Base-by-base conservation (phyloP, 768 basidiomycete species). In the Pholiota molesta region DNA sequence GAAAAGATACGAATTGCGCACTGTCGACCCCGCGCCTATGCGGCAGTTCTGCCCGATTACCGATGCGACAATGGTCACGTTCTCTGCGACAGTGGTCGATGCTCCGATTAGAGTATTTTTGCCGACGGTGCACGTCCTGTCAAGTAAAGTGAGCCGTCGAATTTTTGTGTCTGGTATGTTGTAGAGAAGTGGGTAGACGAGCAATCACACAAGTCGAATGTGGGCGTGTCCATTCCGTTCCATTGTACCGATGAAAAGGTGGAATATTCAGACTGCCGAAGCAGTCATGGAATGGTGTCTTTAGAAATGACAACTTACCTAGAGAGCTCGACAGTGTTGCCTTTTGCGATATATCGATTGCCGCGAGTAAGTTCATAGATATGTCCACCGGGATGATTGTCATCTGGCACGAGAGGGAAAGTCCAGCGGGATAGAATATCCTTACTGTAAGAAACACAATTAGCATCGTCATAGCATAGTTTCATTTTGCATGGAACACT, bases 401-500 rank as follows among this genome's bases (percentile, higher is more conserved):
- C 89, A 72, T 98, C 97, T 9, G 97, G 97, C 5, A 95, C 95
- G 9, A 99, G 79, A 1, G 97, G 97, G 78, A 97, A 99, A 5
- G 94, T 92, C 92, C 95, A 95, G 66, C 97, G 82, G 47, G 94
- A 86, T 31, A 99, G 76, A 53, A 99, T 94, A 68, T 98, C 95
- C 74, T 94, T 93, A 78, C 95, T 97, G 70, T 59, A 60, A 56
- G n/a, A 19, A 44, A 44, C 40, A n/a, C 11, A 19, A 44, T 44
- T 19, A 44, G 42, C 42, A 44, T 44, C 10, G 35, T 37, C 14
- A 37, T 13, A 37, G 5, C 11, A 44, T 44, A 14, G n/a, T n/a
- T n/a, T n/a, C n/a, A 44, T 19, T 44, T 9, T 44, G 5, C 7
- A 47, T 47, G 26, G 8, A 13, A 3, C 26, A 16, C 4, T 5